Percentiles rank a stretch among this genome's conserved stretches.
These are phyloP conservation scores for Nannochloropsis gaditana DNA, from an alignment of 108 stramenopile species.

Conservation along the genomic window DNA sequence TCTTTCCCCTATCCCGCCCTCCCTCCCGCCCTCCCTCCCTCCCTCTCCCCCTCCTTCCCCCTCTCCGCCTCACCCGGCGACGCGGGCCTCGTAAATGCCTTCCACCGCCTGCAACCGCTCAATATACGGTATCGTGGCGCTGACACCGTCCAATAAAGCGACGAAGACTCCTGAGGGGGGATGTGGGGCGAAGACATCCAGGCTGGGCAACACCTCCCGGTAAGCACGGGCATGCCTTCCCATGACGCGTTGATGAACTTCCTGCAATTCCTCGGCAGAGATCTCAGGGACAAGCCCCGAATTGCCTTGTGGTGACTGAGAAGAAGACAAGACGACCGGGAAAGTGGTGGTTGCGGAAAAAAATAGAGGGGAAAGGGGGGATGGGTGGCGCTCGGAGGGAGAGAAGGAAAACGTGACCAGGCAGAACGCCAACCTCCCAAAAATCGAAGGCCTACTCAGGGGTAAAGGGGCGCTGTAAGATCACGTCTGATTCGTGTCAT, in stretches of 20 bases:
- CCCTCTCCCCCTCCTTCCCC: background rate
- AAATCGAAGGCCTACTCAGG: no score
- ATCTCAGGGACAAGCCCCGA: background rate
- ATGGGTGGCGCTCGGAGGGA: background rate
- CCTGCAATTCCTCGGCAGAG: background rate
- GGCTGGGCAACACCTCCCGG: background rate
- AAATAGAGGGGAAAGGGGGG: background rate
- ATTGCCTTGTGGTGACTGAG: no score
- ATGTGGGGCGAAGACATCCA: constrained; percentile 4
- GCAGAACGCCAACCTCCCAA: no score
- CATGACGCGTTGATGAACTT: background rate
- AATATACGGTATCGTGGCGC: background rate
- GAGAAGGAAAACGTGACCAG: background rate
- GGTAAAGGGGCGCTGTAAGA: no score
- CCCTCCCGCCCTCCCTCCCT: background rate
- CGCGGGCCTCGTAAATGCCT: background rate
- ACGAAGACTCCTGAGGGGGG: background rate
- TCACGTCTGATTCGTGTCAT: background rate
- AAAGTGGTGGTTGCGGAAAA: background rate
- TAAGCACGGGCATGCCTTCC: background rate
- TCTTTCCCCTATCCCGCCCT: background rate
- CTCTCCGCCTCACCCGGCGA: background rate
- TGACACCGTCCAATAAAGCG: background rate
- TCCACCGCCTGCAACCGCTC: background rate
- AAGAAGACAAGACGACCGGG: background rate